Percentiles rank a stretch among this genome's conserved stretches.
These are phyloP conservation scores for Allium sativum DNA, from an alignment of 106 monocot genomes.

Conservation along the genomic window DNA sequence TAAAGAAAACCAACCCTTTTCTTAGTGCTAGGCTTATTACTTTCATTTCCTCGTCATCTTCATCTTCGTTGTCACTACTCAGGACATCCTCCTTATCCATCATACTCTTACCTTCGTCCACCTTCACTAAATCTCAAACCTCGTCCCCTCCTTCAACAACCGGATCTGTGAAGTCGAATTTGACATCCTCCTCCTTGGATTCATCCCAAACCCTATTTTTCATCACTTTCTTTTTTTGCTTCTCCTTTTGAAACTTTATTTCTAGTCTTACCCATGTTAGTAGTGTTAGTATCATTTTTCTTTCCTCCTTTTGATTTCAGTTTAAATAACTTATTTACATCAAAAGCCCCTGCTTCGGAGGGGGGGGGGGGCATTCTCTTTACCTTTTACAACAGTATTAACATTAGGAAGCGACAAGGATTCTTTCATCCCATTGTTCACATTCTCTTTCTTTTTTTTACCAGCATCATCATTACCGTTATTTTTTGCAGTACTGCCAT, in stretches of 20 bases:
- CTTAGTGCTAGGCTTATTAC: constrained; percentile 31
- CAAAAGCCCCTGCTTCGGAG: constrained; percentile 64
- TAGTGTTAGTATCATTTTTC: constrained; percentile 22
- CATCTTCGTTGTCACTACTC: constrained; percentile 79
- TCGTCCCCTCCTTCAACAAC: constrained; percentile 71
- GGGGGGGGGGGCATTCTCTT: constrained; percentile 39
- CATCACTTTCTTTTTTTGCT: constrained; percentile 58
- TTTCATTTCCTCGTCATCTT: constrained; percentile 46
- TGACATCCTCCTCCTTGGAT: constrained; percentile 29
- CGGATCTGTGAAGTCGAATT: constrained; percentile 80
- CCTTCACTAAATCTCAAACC: constrained; percentile 30
- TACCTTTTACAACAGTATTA: constrained; percentile 55
- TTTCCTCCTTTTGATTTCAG: constrained; percentile 57
- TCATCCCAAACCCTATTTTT: constrained; percentile 96
- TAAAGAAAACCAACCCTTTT: constrained; percentile 92
- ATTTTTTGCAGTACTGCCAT: constrained; percentile 10
- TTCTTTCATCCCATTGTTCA: constrained; percentile 21
- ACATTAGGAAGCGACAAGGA: not conserved
- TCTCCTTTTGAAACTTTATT: constrained; percentile 25
- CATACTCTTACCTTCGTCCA: constrained; percentile 80
- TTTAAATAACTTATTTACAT: constrained; percentile 92
- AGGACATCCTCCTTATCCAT: constrained; percentile 83
- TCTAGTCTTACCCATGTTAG: not conserved
- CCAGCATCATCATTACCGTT: constrained; percentile 71
- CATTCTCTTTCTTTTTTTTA: constrained; percentile 28